These are phyloP conservation scores for Fusarium fujikuroi DNA, from an alignment of 2,329 filamentous ascomycete genomes.

Conservation along the genomic window DNA sequence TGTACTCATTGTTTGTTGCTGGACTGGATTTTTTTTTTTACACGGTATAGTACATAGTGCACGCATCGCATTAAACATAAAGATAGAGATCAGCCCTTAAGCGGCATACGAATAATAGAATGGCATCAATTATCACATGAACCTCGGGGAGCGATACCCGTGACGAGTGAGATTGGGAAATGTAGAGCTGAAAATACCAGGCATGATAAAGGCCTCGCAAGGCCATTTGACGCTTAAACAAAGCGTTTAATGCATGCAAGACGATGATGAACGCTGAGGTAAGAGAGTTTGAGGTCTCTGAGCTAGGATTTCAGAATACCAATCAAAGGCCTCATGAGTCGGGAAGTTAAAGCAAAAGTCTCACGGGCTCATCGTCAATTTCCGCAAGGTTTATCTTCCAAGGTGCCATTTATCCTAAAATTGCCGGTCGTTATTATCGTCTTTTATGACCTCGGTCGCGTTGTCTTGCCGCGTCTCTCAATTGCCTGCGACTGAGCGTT, in stretches of 20 bases:
- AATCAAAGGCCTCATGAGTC: background rate
- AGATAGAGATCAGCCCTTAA: constrained; percentile 7
- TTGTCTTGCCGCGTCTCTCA: background rate
- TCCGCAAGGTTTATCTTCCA: background rate
- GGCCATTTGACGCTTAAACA: background rate
- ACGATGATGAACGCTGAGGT: background rate
- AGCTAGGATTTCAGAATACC: background rate
- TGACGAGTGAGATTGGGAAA: background rate
- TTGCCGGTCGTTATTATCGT: background rate
- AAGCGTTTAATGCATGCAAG: background rate
- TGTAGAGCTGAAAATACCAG: background rate
- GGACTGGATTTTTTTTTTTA: constrained; percentile 6
- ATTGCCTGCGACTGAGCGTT: background rate
- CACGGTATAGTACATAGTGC: constrained; percentile 20
- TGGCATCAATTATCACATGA: constrained; percentile 10
- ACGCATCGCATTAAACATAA: constrained; percentile 14
- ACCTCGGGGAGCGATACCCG: background rate
- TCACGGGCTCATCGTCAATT: background rate
- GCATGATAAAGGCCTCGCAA: background rate
- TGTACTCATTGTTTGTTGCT: background rate
- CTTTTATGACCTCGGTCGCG: background rate
- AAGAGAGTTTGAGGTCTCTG: background rate
- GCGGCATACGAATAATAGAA: constrained; percentile 19
- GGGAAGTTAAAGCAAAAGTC: background rate
- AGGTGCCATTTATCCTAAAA: no score